Evolutionary conservation across 2,329 filamentous ascomycete genomes (phyloP).

Genomic region (Dothidotthia symphoricarpi): DNA sequence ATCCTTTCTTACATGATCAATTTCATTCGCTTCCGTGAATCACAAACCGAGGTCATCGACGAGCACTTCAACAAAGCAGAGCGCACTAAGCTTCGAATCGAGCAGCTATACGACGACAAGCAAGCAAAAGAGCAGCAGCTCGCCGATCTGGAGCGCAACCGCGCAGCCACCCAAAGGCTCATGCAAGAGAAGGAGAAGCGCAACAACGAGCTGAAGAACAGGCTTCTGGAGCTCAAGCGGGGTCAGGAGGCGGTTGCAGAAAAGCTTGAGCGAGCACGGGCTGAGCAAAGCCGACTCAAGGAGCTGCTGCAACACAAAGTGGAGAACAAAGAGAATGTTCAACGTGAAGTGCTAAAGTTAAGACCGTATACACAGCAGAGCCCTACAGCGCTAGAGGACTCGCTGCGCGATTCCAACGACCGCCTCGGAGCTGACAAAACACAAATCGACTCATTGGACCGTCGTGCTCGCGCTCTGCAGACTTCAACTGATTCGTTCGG

Average conservation of each 20-base stretch:
- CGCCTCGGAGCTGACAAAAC: constrained; percentile 74
- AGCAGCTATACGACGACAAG: constrained; percentile 80
- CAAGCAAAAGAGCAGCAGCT: constrained; percentile 79
- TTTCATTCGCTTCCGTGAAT: constrained; percentile 95
- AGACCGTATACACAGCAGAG: constrained; percentile 90
- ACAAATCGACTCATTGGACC: constrained; percentile 84
- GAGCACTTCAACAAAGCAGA: constrained; percentile 91
- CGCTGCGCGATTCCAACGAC: constrained; percentile 76
- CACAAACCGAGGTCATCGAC: constrained; percentile 84
- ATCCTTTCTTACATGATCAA: constrained; percentile 99
- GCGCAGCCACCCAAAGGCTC: constrained; percentile 75
- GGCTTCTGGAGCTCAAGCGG: constrained; percentile 74
- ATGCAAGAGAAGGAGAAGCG: constrained; percentile 80
- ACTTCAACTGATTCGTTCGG: constrained; percentile 88
- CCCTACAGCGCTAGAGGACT: constrained; percentile 76
- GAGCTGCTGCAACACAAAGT: constrained; percentile 69
- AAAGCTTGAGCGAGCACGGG: constrained; percentile 78
- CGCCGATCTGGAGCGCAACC: constrained; percentile 75
- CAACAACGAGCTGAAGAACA: constrained; percentile 83
- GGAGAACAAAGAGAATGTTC: constrained; percentile 65
- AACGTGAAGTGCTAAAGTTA: constrained; percentile 84
- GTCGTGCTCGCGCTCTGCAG: constrained; percentile 82
- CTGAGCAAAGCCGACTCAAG: constrained; percentile 75
- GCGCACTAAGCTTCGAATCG: constrained; percentile 80
- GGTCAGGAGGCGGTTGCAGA: constrained; percentile 81